These are phyloP conservation scores for Zea mays DNA, from an alignment of 176 grass and related monocot genomes.

Conservation along the genomic window Zm-B73-REFERENCE-NAM-5.0 NC_050096.1:299143001-299143500, in stretches of 20 bases:
- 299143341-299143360: background rate
- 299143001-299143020: constrained; percentile 54
- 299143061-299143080: constrained; percentile 44
- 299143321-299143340: background rate
- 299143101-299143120: constrained; percentile 84
- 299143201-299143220: too few relatives aligned
- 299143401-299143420: constrained; percentile 39
- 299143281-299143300: background rate
- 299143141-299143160: constrained; percentile 80
- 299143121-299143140: constrained; percentile 61
- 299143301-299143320: constrained; percentile 7
- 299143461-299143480: constrained; percentile 1
- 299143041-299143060: constrained; percentile 91
- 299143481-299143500: background rate
- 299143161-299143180: constrained; percentile 69
- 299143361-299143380: background rate
- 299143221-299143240: background rate
- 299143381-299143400: background rate
- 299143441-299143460: background rate
- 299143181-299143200: background rate
- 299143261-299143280: background rate
- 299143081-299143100: constrained; percentile 62
- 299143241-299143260: constrained; percentile 23
- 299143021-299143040: constrained; percentile 86
- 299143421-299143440: constrained; percentile 9